Evolutionary conservation across 1,139 yeast genomes (phyloP).

Genomic region (Groenewaldozyma sp.): DNA sequence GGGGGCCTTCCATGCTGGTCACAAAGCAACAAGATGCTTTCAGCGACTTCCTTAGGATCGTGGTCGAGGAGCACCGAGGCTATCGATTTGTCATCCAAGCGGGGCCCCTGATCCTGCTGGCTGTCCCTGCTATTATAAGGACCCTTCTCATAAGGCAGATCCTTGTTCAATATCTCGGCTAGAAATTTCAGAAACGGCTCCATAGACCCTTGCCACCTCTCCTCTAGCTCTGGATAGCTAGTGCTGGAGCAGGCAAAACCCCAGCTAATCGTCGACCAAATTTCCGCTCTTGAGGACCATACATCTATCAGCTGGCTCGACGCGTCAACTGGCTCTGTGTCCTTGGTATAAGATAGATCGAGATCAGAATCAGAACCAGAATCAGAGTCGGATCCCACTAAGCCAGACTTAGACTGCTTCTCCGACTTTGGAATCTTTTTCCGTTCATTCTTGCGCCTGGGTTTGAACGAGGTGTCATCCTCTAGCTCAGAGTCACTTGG

Average conservation of each 20-base stretch:
- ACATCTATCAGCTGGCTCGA: background rate
- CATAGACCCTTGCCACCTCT: background rate
- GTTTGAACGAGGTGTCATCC: background rate
- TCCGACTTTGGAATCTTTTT: too few relatives aligned
- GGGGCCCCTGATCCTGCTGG: too few relatives aligned
- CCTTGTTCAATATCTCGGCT: background rate
- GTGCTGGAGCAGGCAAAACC: background rate
- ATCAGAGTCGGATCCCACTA: too few relatives aligned
- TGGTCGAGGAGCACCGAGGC: background rate
- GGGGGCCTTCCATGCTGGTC: slow-evolving; percentile 1
- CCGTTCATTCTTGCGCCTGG: too few relatives aligned
- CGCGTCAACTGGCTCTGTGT: too few relatives aligned
- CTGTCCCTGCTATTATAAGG: too few relatives aligned
- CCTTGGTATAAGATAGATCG: too few relatives aligned
- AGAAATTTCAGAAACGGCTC: background rate
- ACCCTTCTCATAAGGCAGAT: background rate
- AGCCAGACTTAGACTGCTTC: too few relatives aligned
- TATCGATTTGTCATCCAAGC: too few relatives aligned
- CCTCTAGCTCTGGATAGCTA: background rate
- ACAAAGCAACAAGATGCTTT: background rate
- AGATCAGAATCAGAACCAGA: too few relatives aligned
- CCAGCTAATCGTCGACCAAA: background rate
- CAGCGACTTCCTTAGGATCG: background rate
- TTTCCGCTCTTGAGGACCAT: background rate
- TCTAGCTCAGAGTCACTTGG: background rate